These are phyloP conservation scores for Cafeteria roenbergensis DNA, from an alignment of 108 stramenopile genomes.

Conservation along the genomic window DNA sequence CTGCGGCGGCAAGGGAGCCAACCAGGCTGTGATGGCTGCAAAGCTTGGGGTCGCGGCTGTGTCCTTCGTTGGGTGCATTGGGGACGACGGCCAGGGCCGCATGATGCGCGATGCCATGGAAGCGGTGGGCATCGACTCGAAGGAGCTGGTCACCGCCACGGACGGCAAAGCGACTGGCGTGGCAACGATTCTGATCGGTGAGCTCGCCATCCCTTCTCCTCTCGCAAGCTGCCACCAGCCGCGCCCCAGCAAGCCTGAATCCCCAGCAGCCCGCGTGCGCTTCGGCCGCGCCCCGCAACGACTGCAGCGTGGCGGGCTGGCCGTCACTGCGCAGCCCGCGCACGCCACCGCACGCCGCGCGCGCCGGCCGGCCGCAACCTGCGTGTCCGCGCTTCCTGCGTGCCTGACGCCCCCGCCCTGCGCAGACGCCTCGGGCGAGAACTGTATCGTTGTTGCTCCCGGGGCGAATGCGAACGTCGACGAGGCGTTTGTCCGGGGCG, in stretches of 20 bases:
- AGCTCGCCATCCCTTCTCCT: too few species aligned
- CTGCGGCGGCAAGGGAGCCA: constrained; percentile 76
- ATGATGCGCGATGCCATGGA: constrained; percentile 41
- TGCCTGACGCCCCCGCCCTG: too few species aligned
- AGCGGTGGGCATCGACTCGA: neutral
- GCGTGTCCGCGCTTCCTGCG: too few species aligned
- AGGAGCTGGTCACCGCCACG: neutral
- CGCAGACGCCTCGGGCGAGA: constrained; percentile 64
- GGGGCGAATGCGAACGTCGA: constrained; percentile 46
- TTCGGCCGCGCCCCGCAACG: too few species aligned
- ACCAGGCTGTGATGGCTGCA: constrained; percentile 72
- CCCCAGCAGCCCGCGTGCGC: too few species aligned
- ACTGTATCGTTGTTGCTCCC: constrained; percentile 60
- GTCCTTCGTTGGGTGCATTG: constrained; percentile 65
- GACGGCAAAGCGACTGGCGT: constrained; percentile 48
- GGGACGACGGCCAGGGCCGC: constrained; percentile 52
- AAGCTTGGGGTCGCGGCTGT: constrained; percentile 43
- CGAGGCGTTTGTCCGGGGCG: too few species aligned
- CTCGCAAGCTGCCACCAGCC: too few species aligned
- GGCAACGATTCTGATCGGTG: constrained; percentile 53
- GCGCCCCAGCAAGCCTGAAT: too few species aligned
- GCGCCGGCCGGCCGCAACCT: too few species aligned
- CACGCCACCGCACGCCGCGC: too few species aligned
- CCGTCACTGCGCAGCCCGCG: too few species aligned
- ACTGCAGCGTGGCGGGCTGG: too few species aligned